Evolutionary conservation across 306 rosid genomes (phyloP).

Genomic region (Glycine soja): DNA sequence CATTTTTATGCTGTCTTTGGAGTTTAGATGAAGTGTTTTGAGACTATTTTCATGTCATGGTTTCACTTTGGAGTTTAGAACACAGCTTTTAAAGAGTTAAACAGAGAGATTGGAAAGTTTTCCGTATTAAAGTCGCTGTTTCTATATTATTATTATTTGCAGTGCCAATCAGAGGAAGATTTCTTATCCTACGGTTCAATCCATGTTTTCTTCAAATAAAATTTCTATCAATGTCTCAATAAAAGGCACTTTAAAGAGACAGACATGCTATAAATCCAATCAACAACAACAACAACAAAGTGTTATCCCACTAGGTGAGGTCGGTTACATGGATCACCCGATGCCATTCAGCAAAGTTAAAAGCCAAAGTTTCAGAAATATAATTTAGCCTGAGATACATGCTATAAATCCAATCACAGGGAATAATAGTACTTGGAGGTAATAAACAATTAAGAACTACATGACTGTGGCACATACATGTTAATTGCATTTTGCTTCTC

Average conservation of each 20-base stretch:
- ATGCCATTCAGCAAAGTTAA: no score
- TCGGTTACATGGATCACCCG: no score
- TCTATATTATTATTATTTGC: neutral
- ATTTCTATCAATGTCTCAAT: neutral
- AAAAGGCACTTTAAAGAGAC: neutral
- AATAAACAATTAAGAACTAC: neutral
- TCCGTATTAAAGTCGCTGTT: neutral
- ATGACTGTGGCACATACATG: conserved; percentile 52
- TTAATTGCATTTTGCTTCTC: conserved; percentile 82
- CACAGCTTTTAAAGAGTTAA: neutral
- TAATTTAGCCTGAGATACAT: no score
- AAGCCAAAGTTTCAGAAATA: no score
- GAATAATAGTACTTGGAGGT: conserved; percentile 1
- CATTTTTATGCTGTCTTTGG: neutral
- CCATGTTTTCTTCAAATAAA: neutral
- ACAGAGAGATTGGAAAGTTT: neutral
- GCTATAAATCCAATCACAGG: neutral
- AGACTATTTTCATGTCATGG: neutral
- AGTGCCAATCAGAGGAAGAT: neutral
- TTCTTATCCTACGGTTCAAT: neutral
- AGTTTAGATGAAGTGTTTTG: neutral
- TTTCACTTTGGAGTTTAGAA: neutral
- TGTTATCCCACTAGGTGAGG: no score
- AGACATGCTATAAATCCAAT: neutral
- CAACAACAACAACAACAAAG: no score